phyloP scores from a whole-genome alignment of 2,329 filamentous ascomycete species.

The Cercospora sp. region DNA sequence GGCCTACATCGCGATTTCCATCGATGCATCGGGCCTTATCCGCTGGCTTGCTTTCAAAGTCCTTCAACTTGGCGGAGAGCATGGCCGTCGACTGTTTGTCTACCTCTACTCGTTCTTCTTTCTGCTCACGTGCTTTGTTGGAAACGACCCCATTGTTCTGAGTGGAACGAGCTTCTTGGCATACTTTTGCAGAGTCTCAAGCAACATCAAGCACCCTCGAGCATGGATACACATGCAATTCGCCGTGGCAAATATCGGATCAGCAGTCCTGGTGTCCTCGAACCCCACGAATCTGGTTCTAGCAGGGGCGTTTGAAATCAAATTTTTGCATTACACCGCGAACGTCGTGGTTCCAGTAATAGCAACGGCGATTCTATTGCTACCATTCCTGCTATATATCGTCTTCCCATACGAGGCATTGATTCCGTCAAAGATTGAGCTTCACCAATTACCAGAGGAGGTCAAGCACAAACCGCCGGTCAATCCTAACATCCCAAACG shows the following conservation, averaged over 20 bases:
- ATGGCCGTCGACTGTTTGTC: conserved; percentile 68
- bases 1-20: conserved; percentile 75
- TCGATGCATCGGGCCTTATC: conserved; percentile 73
- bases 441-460: conserved; percentile 65
- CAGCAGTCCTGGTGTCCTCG: conserved; percentile 73
- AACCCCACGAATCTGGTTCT: conserved; percentile 76
- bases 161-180: conserved; percentile 73
- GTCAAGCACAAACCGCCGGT: conserved; percentile 58
- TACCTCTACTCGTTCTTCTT: conserved; percentile 76
- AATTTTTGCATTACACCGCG: conserved; percentile 72
- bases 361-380: conserved; percentile 66
- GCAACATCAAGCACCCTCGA: conserved; percentile 68
- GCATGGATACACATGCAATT: conserved; percentile 76
- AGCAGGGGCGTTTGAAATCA: conserved; percentile 70
- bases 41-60: conserved; percentile 70
- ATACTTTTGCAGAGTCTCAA: conserved; percentile 74
- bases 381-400: conserved; percentile 68
- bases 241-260: conserved; percentile 70
- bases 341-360: conserved; percentile 74
- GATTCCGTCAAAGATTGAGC: conserved; percentile 65
- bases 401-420: conserved; percentile 65
- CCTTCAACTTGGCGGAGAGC: conserved; percentile 64
- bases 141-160: conserved; percentile 73
- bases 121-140: conserved; percentile 64
- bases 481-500: conserved; percentile 71